Evolutionary conservation across 192 early-diverging fungal genomes (phyloP), one percentile per base, ranked within the genome.

Genomic region (Linnemannia schmuckeri): DNA sequence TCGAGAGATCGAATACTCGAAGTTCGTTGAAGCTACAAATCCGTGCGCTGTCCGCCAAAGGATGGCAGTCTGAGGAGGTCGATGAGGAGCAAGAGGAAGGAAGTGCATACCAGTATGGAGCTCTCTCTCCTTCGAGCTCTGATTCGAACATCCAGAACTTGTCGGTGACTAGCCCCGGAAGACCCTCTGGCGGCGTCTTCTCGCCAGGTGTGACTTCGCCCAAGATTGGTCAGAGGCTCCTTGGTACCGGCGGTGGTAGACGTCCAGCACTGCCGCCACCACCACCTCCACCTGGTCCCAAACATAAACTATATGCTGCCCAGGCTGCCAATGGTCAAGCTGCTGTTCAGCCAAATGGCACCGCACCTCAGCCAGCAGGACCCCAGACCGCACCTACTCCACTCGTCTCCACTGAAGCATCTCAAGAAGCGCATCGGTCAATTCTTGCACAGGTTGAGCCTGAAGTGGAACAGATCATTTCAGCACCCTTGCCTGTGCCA

Each of bases 261-360:
- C 79, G 79, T 18, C 88, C 83, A 9, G 70, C 82, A 15, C 49
- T 82, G 54, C 83, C 88, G 40, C 87, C 87, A 38, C 78, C 87
- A 5, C 82, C 87, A 12, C 81, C 81, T 2, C 81, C 87, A 37
- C 81, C 81, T 69, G 77, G 79, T 35, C 87, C 78, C 27, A 82
- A 79, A 33, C 87, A 88, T n/a, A 78, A 77, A 27, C 70, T 57
- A 18, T 83, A 83, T 72, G 77, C 83, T 38, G 81, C 81, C 27
- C 30, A 54, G 12, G 75, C 75, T 9, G 55, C 22, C 46, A 40
- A 57, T n/a, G 57, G 71, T n/a, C 30, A 71, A 6, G 20, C 30
- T 20, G 13, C 46, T 54, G 12, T 47, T 20, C 38, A 24, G 61
- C 42, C 72, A 41, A 27, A 74, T 4, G 55, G 15, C 17, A 27